Conservation (phyloP, 495 filamentous ascomycete genomes). For the Terfezia claveryi region DNA sequence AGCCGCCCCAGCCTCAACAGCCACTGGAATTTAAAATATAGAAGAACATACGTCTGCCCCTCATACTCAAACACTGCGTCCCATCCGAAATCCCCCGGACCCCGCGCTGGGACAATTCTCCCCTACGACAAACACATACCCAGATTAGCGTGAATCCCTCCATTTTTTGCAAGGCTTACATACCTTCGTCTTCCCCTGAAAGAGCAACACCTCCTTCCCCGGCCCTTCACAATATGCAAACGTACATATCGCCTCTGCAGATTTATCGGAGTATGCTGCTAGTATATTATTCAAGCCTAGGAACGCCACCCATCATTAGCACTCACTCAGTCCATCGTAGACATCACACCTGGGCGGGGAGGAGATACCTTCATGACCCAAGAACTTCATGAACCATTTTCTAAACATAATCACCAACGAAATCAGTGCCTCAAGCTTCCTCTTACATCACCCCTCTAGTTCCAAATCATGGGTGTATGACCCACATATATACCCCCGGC, state of each 20-base stretch:
- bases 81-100: conserved; percentile 80
- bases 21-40: neutral
- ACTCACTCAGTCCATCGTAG: too few relatives aligned
- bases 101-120: conserved; percentile 55
- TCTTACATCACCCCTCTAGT: neutral
- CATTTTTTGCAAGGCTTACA: neutral
- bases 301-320: neutral
- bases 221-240: conserved; percentile 82
- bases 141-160: neutral
- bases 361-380: conserved; percentile 40
- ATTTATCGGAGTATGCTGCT: conserved; percentile 68
- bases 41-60: conserved; percentile 51
- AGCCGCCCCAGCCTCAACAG: neutral
- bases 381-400: conserved; percentile 72
- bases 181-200: conserved; percentile 60
- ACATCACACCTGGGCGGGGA: neutral
- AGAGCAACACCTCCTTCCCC: conserved; percentile 63
- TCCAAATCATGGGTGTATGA: neutral
- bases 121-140: conserved; percentile 29
- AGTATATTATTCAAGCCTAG: conserved; percentile 68
- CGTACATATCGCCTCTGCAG: conserved; percentile 81
- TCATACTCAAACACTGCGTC: conserved; percentile 92
- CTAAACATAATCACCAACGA: conserved; percentile 23
- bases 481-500: conserved; percentile 93
- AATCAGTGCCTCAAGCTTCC: neutral